Conservation (phyloP, 495 filamentous ascomycete genomes). For the Baudoinia panamericana region DNA sequence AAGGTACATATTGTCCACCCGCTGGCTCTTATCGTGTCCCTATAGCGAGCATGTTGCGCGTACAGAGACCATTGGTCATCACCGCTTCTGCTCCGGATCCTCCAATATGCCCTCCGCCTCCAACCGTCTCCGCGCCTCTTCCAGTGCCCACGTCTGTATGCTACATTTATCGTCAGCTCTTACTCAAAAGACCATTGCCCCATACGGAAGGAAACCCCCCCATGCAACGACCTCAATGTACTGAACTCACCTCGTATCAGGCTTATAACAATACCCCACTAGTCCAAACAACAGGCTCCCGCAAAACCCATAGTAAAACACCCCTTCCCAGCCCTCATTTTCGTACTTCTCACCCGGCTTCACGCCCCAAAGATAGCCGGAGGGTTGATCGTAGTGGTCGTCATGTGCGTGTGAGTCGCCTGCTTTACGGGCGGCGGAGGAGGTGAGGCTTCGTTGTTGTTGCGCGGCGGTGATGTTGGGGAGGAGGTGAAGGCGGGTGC, state of each 20-base stretch:
- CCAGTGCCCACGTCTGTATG: slow-evolving; percentile 98
- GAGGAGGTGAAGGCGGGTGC: slow-evolving; percentile 17
- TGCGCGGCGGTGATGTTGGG: slow-evolving; percentile 8
- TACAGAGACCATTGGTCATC: background rate
- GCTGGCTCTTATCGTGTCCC: background rate
- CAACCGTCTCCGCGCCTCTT: slow-evolving; percentile 85
- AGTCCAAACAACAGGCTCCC: slow-evolving; percentile 62
- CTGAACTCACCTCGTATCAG: slow-evolving; percentile 91
- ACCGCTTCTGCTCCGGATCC: slow-evolving; percentile 43
- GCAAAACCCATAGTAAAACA: slow-evolving; percentile 81
- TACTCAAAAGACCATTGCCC: no score
- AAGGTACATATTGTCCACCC: background rate
- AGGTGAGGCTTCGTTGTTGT: slow-evolving; percentile 16
- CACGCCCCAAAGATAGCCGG: slow-evolving; percentile 80
- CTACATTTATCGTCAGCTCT: no score
- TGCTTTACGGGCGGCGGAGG: slow-evolving; percentile 4
- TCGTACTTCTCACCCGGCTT: slow-evolving; percentile 86
- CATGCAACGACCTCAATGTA: no score
- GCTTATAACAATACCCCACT: slow-evolving; percentile 90
- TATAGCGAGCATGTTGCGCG: background rate
- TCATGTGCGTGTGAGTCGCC: slow-evolving; percentile 41
- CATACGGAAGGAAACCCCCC: no score
- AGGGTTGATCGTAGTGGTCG: slow-evolving; percentile 76
- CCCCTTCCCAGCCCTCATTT: slow-evolving; percentile 89
- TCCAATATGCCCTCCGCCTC: slow-evolving; percentile 88